Conservation (phyloP, 1,284 basidiomycete species). For the Exobasidium rhododendri region DNA sequence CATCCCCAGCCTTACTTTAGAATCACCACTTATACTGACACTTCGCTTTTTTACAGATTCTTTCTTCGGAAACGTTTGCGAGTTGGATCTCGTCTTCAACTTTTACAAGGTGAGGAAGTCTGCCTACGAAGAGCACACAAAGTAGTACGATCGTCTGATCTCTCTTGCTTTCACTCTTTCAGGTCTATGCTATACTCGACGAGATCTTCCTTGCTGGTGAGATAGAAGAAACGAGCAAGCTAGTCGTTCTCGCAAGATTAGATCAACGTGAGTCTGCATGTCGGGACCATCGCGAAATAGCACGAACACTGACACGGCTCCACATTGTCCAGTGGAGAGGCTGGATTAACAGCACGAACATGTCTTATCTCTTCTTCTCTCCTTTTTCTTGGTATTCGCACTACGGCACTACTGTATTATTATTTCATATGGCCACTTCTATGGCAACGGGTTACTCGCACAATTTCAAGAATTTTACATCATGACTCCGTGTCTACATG, state of each 20-base stretch:
- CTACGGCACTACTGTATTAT: background rate
- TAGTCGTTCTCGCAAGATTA: slow-evolving; percentile 82
- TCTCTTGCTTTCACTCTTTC: background rate
- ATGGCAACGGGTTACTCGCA: no score
- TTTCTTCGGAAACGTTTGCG: slow-evolving; percentile 97
- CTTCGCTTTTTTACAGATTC: slow-evolving; percentile 64
- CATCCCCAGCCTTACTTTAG: background rate
- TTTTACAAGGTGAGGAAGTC: slow-evolving; percentile 80
- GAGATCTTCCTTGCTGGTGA: slow-evolving; percentile 98
- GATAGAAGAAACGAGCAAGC: slow-evolving; percentile 95
- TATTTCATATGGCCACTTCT: no score
- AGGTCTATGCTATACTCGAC: slow-evolving; percentile 95
- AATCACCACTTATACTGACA: background rate
- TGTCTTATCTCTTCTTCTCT: background rate
- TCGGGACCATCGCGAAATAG: background rate
- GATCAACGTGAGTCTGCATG: slow-evolving; percentile 60
- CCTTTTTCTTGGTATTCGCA: no score
- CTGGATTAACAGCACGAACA: background rate
- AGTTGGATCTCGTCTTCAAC: slow-evolving; percentile 93
- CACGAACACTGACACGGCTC: background rate
- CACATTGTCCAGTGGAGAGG: background rate
- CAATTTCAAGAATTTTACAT: background rate
- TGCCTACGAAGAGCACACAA: background rate
- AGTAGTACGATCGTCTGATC: no score
- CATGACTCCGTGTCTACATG: background rate